Evolutionary conservation across 176 grass and related monocot genomes (phyloP).

Genomic region (Ampelocalamus luodianensis): DNA sequence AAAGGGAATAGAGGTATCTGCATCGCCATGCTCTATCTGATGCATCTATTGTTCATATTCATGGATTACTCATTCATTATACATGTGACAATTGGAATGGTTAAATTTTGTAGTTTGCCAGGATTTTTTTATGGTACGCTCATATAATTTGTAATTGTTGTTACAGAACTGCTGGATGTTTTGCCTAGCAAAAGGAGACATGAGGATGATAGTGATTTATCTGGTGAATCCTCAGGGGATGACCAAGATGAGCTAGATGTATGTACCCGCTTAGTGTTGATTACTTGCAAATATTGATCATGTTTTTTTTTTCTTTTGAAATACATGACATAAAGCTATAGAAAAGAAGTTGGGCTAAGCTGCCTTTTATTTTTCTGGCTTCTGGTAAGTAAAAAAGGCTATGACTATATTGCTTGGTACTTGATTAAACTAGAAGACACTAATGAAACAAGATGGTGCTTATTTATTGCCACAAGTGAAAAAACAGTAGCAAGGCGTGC

Average conservation of each 20-base stretch:
- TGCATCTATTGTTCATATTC: not conserved
- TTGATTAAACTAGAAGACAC: not conserved
- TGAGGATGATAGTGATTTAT: constrained; percentile 59
- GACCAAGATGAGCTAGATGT: constrained; percentile 68
- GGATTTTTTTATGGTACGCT: not conserved
- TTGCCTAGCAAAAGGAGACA: constrained; percentile 87
- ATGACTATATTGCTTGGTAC: not conserved
- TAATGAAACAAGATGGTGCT: not conserved
- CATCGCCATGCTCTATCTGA: not conserved
- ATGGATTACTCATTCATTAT: not conserved
- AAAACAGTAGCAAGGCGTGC: not conserved
- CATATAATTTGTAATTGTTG: not conserved
- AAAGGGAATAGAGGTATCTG: constrained; percentile 89
- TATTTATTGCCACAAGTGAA: not conserved
- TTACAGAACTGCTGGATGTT: constrained; percentile 78
- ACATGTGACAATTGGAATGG: not conserved
- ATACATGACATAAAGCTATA: not conserved
- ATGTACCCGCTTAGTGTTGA: not conserved
- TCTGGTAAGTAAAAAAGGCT: not conserved
- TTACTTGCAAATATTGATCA: not conserved
- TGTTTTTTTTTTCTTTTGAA: not conserved
- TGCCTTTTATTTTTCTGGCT: not conserved
- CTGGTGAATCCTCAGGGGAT: constrained; percentile 60
- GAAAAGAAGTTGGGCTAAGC: not conserved
- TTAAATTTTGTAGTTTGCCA: not conserved